Conservation (phyloP, 2,329 filamentous ascomycete genomes). For the Colletotrichum aenigma region DNA sequence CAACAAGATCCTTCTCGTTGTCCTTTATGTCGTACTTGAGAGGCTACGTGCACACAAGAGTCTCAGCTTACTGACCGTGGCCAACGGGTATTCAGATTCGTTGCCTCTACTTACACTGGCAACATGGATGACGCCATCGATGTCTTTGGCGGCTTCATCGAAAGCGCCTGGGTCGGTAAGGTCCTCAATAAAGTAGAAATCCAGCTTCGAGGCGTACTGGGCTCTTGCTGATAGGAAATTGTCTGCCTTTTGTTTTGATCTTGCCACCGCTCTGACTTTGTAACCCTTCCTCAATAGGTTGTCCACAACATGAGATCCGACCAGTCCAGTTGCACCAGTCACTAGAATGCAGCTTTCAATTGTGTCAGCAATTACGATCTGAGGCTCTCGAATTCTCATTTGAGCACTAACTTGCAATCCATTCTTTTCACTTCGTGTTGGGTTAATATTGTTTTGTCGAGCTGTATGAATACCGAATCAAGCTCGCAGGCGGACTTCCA, state of each 20-base stretch:
- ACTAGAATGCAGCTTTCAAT: constrained; percentile 19
- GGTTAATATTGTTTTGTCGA: background rate
- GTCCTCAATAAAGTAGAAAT: background rate
- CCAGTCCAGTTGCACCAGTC: constrained; percentile 31
- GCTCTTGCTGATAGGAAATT: background rate
- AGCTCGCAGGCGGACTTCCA: background rate
- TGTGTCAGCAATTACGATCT: background rate
- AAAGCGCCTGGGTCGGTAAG: background rate
- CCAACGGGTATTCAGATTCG: background rate
- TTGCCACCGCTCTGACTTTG: background rate
- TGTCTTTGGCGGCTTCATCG: background rate
- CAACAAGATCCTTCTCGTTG: background rate
- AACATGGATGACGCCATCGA: background rate
- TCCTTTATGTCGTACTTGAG: background rate
- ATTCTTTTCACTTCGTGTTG: background rate
- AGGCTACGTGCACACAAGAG: background rate
- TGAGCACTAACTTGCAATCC: background rate
- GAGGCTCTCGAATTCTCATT: background rate
- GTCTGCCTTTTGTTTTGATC: background rate
- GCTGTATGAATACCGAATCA: background rate
- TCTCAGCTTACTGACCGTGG: background rate
- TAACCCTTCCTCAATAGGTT: background rate
- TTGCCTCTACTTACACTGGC: background rate
- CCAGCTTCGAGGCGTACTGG: background rate
- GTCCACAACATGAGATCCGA: constrained; percentile 5